Percentiles rank a stretch among this genome's conserved stretches.
Evolutionary conservation across 768 basidiomycete genomes (phyloP).

Genomic region (Dendrothele bispora): DNA sequence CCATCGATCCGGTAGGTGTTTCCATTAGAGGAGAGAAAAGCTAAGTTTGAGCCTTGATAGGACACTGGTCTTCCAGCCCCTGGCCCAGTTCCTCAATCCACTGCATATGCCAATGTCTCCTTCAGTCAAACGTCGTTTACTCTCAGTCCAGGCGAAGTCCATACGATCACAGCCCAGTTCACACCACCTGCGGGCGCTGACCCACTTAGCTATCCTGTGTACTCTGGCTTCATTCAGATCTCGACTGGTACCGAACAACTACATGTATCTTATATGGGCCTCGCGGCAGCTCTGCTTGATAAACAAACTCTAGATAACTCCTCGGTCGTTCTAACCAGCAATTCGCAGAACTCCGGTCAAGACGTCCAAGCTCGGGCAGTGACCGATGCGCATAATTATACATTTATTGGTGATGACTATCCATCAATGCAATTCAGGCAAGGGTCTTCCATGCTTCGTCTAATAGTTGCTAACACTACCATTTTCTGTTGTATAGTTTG

Average conservation of each 20-base stretch:
- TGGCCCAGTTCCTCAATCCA: constrained; percentile 52
- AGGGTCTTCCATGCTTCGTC: constrained; percentile 7
- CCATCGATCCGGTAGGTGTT: constrained; percentile 38
- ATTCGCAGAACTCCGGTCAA: constrained; percentile 42
- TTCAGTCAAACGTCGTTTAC: constrained; percentile 46
- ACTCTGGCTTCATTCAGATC: constrained; percentile 48
- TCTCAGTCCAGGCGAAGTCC: constrained; percentile 41
- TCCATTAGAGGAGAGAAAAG: neutral
- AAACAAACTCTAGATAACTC: constrained; percentile 54
- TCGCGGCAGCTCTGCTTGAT: constrained; percentile 40
- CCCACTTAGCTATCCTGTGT: constrained; percentile 40
- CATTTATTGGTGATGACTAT: constrained; percentile 29
- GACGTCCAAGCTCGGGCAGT: constrained; percentile 36
- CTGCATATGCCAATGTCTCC: constrained; percentile 43
- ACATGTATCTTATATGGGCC: constrained; percentile 36
- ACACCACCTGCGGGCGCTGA: constrained; percentile 43
- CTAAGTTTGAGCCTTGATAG: constrained; percentile 18
- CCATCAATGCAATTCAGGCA: constrained; percentile 42
- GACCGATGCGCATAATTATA: constrained; percentile 48
- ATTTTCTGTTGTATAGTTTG: constrained; percentile 24
- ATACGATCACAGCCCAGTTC: constrained; percentile 44
- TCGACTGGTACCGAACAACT: constrained; percentile 26
- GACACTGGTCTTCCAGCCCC: constrained; percentile 38
- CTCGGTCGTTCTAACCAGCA: constrained; percentile 37
- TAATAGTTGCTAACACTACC: neutral